These are phyloP conservation scores for Fusarium sp. DNA, from an alignment of 2,329 filamentous ascomycete species.

Conservation along the genomic window DNA sequence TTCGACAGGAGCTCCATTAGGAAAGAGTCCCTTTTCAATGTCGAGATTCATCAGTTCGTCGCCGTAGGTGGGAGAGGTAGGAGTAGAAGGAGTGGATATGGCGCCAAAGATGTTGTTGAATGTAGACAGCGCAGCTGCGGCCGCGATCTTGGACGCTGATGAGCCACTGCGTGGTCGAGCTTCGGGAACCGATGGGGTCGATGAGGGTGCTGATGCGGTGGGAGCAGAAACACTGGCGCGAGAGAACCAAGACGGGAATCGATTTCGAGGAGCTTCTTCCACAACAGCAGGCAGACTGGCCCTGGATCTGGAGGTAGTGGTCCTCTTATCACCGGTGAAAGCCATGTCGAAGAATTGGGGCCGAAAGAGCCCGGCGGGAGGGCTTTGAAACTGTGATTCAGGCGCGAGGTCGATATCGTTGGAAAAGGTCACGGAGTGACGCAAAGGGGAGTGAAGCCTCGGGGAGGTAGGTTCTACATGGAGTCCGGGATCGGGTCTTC, in stretches of 20 bases:
- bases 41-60: slow-evolving; percentile 69
- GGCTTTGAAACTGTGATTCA: slow-evolving; percentile 27
- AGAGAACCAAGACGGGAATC: slow-evolving; percentile 41
- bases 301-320: slow-evolving; percentile 13
- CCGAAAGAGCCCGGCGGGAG: slow-evolving; percentile 20
- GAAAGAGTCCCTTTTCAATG: slow-evolving; percentile 66
- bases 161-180: slow-evolving; percentile 32
- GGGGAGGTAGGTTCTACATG: slow-evolving; percentile 45
- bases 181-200: slow-evolving; percentile 24
- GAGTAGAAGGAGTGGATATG: slow-evolving; percentile 57
- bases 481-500: slow-evolving; percentile 38
- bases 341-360: slow-evolving; percentile 49
- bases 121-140: slow-evolving; percentile 50
- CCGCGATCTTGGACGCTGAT: slow-evolving; percentile 51
- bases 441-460: slow-evolving; percentile 48
- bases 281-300: slow-evolving; percentile 22
- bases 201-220: slow-evolving; percentile 19
- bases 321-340: slow-evolving; percentile 47
- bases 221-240: slow-evolving; percentile 24
- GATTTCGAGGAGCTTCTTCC: slow-evolving; percentile 34
- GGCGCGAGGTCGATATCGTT: slow-evolving; percentile 27
- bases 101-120: slow-evolving; percentile 61
- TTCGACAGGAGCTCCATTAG: slow-evolving; percentile 55
- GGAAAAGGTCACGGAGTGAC: slow-evolving; percentile 45
- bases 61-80: slow-evolving; percentile 48